Evolutionary conservation across 306 rosid genomes (phyloP), one percentile per base, ranked within the genome.

Genomic region (Abrus pulchellus): DNA sequence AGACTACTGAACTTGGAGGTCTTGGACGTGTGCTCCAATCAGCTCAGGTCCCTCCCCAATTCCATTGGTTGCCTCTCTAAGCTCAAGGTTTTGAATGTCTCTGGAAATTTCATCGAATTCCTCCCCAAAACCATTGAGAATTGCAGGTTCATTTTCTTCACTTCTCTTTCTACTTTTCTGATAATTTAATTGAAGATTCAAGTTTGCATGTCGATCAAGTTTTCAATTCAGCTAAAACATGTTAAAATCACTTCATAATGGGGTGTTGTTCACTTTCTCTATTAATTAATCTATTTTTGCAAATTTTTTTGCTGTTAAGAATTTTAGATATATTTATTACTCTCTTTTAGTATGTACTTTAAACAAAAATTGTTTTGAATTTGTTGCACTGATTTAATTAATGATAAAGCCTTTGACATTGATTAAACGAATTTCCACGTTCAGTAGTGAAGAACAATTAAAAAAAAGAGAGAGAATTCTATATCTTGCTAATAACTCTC

Each of bases 1-100:
- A 90, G 99, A 77, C 79, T 95, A 48, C 69, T 93, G 13, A 95
- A 91, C 65, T 78, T 95, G 86, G 77, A 66, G 6, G 89, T 68
- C 74, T 82, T 95, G 77, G 99, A 95, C 6, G 89, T 93, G 66
- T 97, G 78, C 63, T 95, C 99, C 33, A 95, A 95, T 75, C 96
- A 89, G 72, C 90, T 95, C 9, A 89, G 76, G 13, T 77, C 88
- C 4, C 94, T 95, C 7, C 99, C 99, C 1, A 90, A 95, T 78
- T 95, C 99, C 59, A 93, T 95, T 61, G 99, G 99, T 0, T 95
- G 99, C 78, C 91, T 95, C 69, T 87, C 90, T 49, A 95, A 91
- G 89, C 94, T 95, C 64, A 88, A 91, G 89, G 12, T 89, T 70
- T 88, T 95, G 86, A 95, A 93, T 77, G 84, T 90, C 82, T 91